Base-by-base conservation (phyloP, 2,329 filamentous ascomycete species). In the Ustulina deusta region DNA sequence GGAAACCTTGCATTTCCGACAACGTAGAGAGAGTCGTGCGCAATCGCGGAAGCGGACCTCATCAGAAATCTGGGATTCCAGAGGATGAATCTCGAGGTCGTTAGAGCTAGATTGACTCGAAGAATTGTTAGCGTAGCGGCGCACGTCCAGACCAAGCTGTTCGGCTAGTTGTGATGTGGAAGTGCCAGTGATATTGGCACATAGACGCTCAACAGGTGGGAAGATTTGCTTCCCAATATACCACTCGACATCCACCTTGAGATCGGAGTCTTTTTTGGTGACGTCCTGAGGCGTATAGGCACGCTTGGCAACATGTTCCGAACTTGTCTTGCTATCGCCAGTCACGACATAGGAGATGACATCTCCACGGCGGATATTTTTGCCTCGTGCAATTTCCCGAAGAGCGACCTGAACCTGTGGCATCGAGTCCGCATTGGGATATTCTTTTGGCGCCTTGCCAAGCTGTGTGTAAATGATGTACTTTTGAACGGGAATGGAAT, bases 391-490 rank as follows among this genome's bases (percentile, higher is more conserved):
- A 66, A 97, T 87, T 71, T 97, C 93, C 46, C 94, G 91, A 25
- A 98, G 86, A 7, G 96, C 96, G 6, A 99, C 96, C 78, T 99
- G 96, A 1, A 97, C 95, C 65, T 97, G 95, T 3, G 96, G 96
- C 96, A 99, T 98, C 46, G 90, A 92, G 78, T 95, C 93, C 61
- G 91, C 92, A 77, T 97, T 97, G 61, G 95, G 95, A 75, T 99
- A 99, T 71, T 98, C 94, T 70, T 91, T 91, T 1, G 96, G 96
- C 38, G 91, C 88, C 79, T 99, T 99, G 73, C 96, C 96, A 64
- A 99, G 92, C 84, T 98, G 97, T 7, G 95, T 98, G 81, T 93
- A 97, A 78, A 99, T 99, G 74, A 94, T 97, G 82, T 98, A 99
- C 83, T 97, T 97, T 74, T 91, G 89, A 3, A 88, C 83, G 0